These are phyloP conservation scores for Cymbopogon flexuosus DNA, from an alignment of 202 grass and related monocot species.

Conservation along the genomic window DNA sequence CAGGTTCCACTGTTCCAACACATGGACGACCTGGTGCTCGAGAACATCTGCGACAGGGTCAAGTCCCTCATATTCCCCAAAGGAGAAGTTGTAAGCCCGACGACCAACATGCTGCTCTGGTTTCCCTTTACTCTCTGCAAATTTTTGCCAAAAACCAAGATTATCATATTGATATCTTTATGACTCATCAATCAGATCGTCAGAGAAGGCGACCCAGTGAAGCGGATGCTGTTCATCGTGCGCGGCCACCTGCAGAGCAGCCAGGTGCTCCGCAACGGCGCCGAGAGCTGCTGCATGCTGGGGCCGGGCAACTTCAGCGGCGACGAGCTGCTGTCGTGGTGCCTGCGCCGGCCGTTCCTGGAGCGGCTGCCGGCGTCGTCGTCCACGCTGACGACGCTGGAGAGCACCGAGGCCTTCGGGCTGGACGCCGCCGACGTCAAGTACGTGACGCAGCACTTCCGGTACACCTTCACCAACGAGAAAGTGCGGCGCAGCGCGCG, in stretches of 20 bases:
- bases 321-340: slow-evolving; percentile 87
- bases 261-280: slow-evolving; percentile 62
- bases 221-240: slow-evolving; percentile 85
- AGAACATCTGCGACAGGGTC: slow-evolving; percentile 86
- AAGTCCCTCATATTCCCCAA: slow-evolving; percentile 85
- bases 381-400: slow-evolving; percentile 54
- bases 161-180: not conserved
- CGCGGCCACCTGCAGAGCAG: slow-evolving; percentile 63
- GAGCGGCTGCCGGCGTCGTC: slow-evolving; percentile 77
- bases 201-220: slow-evolving; percentile 73
- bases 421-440: slow-evolving; percentile 74
- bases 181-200: slow-evolving; percentile 34
- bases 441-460: slow-evolving; percentile 84
- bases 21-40: slow-evolving; percentile 85
- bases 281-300: slow-evolving; percentile 70
- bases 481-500: slow-evolving; percentile 74
- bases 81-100: slow-evolving; percentile 60
- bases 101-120: not conserved
- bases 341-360: slow-evolving; percentile 70
- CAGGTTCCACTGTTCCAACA: slow-evolving; percentile 88
- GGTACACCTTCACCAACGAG: slow-evolving; percentile 85
- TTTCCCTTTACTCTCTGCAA: not conserved
- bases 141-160: not conserved
- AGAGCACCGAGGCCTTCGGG: slow-evolving; percentile 84
- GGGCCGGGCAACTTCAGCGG: slow-evolving; percentile 90